Base-by-base conservation (phyloP, 129 eudicot species). In the Arctium lappa region DNA sequence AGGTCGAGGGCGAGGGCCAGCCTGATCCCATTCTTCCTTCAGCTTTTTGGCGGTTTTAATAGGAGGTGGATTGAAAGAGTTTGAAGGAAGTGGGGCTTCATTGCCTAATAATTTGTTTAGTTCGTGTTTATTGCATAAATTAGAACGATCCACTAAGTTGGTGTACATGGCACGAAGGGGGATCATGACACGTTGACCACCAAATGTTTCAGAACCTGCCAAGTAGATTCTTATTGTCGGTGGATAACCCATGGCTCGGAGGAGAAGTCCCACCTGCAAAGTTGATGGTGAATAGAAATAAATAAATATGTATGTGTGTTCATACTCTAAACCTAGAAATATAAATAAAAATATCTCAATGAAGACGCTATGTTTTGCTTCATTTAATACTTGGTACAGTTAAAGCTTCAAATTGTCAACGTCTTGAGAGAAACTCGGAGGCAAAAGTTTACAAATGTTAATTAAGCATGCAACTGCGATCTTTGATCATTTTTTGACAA, bases 1-100 rank as follows among this genome's bases (percentile, higher is more conserved):
- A 60, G 99, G 98, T 81, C 98, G 91, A 38, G 99, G 99, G 22
- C 98, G 94, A 6, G 99, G 98, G 77, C 98, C 99, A 68, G 98
- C 95, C 77, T 90, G 86, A 66, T 93, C 82, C 99, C 99, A 93
- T 78, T 95, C 98, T 69, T 85, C 87, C 79, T 88, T 93, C 33
- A 71, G 69, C 56, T 80, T 82, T 30, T 90, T 87, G 37, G 69
- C 79, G 40, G 86, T 90, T 88, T 92, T 93, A 13, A 79, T 70
- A 3, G 89, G 89, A 79, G 82, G 84, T 33, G 84, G 76, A 18
- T 78, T 85, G 33, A 72, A 74, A 29, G 82, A 53, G 87, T 87
- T 82, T 5, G 80, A 73, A 29, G 88, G 84, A 63, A 93, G 85
- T 30, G 91, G 90, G 78, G 83, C 76, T 88, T 95, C 98, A 13